Base-by-base conservation (phyloP, 2,329 filamentous ascomycete species). In the Orbilia blumenaviensis region DNA sequence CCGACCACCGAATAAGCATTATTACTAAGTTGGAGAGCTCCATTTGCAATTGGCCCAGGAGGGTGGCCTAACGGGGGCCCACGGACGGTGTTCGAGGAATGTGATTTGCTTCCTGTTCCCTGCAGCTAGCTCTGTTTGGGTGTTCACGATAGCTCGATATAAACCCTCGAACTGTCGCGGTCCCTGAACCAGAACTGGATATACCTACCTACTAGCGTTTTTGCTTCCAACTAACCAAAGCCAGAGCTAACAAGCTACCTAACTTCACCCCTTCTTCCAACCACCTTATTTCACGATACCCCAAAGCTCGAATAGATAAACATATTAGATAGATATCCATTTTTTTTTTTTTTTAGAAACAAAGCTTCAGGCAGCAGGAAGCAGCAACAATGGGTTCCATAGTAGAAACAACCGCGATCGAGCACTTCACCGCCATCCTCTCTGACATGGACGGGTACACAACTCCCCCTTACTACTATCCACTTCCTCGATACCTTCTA, bases 391-490 rank as follows among this genome's bases (percentile, higher is more conserved):
- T 68, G 71, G 46, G 64, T 9, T 56, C 52, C 52, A 18, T 56
- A 16, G 14, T 46, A 18, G 50, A 58, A 60, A 63, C 38, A 9
- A 69, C 48, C 25, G 54, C 72, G 3, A 69, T 38, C 16, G 60
- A 64, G 27, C 64, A 66, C 23, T 76, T 76, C 48, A 76, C 72
- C 64, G 64, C 72, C 64, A 54, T 76, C 29, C 72, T 76, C 64
- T 76, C 72, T 12, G 72, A 76, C 58, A 76, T 76, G 72, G 72
- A 76, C 60, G 72, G 71, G 71, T 67, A 66, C 10, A 32, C 25
- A 44, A 16, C 12, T 25, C n/a, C 67, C 18, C 16, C 46, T 48
- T 27, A 8, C 36, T 23, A 18, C 29, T n/a, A 16, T 44, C n/a
- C n/a, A n/a, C n/a, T n/a, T n/a, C n/a, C n/a, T n/a, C n/a, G n/a